Conservation (phyloP, 2,329 filamentous ascomycete genomes). For the Penicillium fuscoglaucum region DNA sequence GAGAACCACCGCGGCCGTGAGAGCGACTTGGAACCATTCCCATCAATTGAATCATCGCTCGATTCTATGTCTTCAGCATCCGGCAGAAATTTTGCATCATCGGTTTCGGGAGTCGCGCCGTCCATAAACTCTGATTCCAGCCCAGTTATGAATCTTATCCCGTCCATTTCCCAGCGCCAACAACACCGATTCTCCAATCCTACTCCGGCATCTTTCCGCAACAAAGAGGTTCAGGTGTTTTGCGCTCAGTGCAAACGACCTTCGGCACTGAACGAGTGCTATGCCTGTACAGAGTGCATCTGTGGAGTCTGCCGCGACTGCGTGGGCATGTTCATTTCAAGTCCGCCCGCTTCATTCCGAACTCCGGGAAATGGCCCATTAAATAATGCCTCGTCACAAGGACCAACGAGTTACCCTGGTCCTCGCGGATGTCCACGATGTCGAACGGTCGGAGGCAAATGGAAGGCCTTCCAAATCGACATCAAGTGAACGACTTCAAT, state of each 20-base stretch:
- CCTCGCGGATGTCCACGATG: conserved; percentile 49
- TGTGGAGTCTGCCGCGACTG: conserved; percentile 88
- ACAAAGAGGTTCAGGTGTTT: conserved; percentile 73
- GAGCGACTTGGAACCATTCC: conserved; percentile 74
- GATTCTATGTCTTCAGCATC: conserved; percentile 52
- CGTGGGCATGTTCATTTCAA: conserved; percentile 56
- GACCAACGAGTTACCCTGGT: conserved; percentile 41
- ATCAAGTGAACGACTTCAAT: conserved; percentile 38
- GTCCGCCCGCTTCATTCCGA: conserved; percentile 42
- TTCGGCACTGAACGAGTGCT: conserved; percentile 77
- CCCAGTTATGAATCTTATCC: conserved; percentile 49
- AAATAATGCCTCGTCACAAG: conserved; percentile 22
- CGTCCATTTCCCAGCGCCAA: conserved; percentile 37
- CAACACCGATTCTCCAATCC: conserved; percentile 47
- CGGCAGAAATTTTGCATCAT: conserved; percentile 71
- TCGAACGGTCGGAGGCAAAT: conserved; percentile 47
- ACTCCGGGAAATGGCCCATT: conserved; percentile 32
- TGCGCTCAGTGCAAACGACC: conserved; percentile 83
- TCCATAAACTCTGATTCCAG: conserved; percentile 69
- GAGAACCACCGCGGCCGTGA: conserved; percentile 51
- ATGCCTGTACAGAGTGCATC: conserved; percentile 94
- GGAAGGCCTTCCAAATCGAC: conserved; percentile 52
- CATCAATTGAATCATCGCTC: conserved; percentile 80
- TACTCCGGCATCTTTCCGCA: conserved; percentile 55
- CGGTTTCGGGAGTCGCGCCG: conserved; percentile 64